Evolutionary conservation across 768 basidiomycete genomes (phyloP), one percentile per base, ranked within the genome.

Genomic region (Kwoniella sp.): DNA sequence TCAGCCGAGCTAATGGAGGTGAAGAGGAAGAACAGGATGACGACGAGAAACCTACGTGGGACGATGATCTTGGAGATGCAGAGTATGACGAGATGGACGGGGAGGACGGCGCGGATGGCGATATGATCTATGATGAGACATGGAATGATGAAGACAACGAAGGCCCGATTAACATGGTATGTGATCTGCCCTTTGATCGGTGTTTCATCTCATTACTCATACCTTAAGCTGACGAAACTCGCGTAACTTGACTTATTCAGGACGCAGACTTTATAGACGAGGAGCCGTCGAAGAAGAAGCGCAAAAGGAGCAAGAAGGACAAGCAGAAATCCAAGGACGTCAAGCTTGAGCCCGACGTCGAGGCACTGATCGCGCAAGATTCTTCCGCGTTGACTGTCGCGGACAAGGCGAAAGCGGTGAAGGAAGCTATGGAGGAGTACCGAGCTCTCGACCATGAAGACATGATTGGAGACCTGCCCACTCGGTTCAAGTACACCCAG

Each of bases 401-500:
- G 74, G 91, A 91, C 86, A 86, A 91, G 58, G 92, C 93, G 80
- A 83, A 85, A 56, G 89, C 89, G 73, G 79, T 93, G 64, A 87
- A 94, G 59, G 85, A 91, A 74, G 92, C 94, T 73, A 90, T 97
- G 90, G 90, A 93, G 66, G 91, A 93, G 79, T 84, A 98, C 47
- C 89, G 93, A 77, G 88, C 85, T 37, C 84, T 98, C 20, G 95
- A 97, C 66, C 95, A 97, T 83, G 97, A 97, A 79, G 94, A 95
- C 73, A 86, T 97, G 84, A 88, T 95, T 56, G 58, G 58, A 17
- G 91, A 88, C 76, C 82, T 93, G 75, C 89, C 93, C 1, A 98
- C 93, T 0, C 89, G 92, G 12, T 99, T 99, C 86, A 89, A 90
- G 79, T 99, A 99, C 77, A 84, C 86, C n/a, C 84, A 87, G 48